A percentile compares a stretch with the other conserved stretches of the same genome.
Evolutionary conservation across 495 filamentous ascomycete species (phyloP).

Genomic region (Pyrenula massariospora): DNA sequence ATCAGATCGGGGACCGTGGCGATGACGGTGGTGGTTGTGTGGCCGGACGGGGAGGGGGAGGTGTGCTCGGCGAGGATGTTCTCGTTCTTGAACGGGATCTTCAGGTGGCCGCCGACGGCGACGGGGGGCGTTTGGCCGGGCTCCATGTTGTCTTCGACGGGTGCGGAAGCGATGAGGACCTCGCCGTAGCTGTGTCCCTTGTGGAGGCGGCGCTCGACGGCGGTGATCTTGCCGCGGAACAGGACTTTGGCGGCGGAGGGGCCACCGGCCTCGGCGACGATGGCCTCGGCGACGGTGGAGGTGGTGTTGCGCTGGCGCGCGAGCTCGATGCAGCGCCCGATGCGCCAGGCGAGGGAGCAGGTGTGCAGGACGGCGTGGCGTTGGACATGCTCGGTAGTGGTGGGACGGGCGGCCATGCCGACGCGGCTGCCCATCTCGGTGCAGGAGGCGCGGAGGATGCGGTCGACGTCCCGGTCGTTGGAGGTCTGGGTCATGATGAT

Average conservation of each 20-base stretch:
- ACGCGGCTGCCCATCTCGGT: slow-evolving; percentile 22
- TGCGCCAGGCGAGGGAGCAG: slow-evolving; percentile 30
- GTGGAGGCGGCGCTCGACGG: slow-evolving; percentile 39
- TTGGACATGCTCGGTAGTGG: slow-evolving; percentile 13
- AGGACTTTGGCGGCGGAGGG: slow-evolving; percentile 36
- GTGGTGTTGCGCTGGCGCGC: slow-evolving; percentile 34
- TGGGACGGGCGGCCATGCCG: slow-evolving; percentile 19
- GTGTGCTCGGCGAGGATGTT: slow-evolving; percentile 41
- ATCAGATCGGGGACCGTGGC: slow-evolving; percentile 53
- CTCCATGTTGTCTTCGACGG: background rate
- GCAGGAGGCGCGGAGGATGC: slow-evolving; percentile 17
- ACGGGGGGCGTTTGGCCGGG: background rate
- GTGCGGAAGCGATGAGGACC: slow-evolving; percentile 25
- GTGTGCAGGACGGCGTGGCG: slow-evolving; percentile 24
- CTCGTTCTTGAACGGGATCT: slow-evolving; percentile 56
- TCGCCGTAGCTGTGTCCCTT: slow-evolving; percentile 39
- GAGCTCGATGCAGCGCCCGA: slow-evolving; percentile 30
- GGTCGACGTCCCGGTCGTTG: slow-evolving; percentile 21
- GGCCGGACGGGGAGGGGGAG: slow-evolving; percentile 19
- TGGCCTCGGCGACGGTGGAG: slow-evolving; percentile 38
- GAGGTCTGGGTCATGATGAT: slow-evolving; percentile 24
- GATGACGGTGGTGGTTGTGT: slow-evolving; percentile 24
- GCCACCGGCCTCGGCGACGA: slow-evolving; percentile 45
- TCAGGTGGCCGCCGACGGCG: slow-evolving; percentile 23
- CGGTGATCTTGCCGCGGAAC: slow-evolving; percentile 49